phyloP scores from a whole-genome alignment of 1,139 yeast species.

The Magnusiomyces paraingens region DNA sequence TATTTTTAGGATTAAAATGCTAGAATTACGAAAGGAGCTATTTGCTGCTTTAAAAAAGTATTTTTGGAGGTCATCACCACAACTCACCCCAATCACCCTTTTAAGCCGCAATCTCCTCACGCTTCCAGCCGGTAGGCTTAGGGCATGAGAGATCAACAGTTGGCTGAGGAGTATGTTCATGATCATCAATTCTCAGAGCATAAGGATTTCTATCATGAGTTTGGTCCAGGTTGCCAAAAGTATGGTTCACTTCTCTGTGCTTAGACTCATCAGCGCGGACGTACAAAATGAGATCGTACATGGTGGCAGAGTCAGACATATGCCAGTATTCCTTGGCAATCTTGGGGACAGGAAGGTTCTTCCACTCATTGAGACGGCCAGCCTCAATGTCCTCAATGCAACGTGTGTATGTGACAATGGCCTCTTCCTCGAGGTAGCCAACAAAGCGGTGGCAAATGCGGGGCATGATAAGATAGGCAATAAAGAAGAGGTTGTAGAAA shows the following conservation, averaged over 20 bases:
- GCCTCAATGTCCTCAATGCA: slow-evolving; percentile 48
- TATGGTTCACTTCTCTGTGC: slow-evolving; percentile 72
- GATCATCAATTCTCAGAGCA: slow-evolving; percentile 41
- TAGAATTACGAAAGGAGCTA: no score
- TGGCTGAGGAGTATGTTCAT: slow-evolving; percentile 46
- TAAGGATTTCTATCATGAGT: slow-evolving; percentile 59
- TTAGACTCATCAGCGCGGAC: slow-evolving; percentile 65
- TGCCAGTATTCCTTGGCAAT: slow-evolving; percentile 63
- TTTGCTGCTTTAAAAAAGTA: no score
- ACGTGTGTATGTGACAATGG: slow-evolving; percentile 65
- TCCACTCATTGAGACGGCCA: slow-evolving; percentile 48
- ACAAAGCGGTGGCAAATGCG: slow-evolving; percentile 68
- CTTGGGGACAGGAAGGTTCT: slow-evolving; percentile 33
- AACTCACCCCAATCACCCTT: no score
- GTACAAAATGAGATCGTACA: slow-evolving; percentile 54
- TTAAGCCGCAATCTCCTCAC: slow-evolving; percentile 41
- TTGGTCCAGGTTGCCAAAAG: slow-evolving; percentile 57
- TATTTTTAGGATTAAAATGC: no score
- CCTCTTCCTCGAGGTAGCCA: slow-evolving; percentile 75
- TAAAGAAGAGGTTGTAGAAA: slow-evolving; percentile 59
- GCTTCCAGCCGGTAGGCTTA: slow-evolving; percentile 57
- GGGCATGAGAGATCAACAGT: slow-evolving; percentile 38
- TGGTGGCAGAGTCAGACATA: slow-evolving; percentile 43
- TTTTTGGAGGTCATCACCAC: no score
- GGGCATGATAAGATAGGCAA: slow-evolving; percentile 54